Base-by-base conservation (phyloP, 257 asterid genomes). In the Nicotiana paniculata region DNA sequence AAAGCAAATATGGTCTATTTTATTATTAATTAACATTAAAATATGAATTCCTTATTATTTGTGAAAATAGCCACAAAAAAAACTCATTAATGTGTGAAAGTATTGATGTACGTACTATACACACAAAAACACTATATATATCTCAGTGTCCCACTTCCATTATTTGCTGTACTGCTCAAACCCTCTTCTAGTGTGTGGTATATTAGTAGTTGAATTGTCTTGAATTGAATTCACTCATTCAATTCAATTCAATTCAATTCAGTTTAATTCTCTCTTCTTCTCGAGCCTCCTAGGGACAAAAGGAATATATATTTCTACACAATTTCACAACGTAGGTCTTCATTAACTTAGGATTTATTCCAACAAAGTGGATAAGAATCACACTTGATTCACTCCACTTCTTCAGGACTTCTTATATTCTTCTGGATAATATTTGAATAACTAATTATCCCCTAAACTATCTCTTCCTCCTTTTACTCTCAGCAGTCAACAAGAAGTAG, bases 331-430 rank as follows among this genome's bases (percentile, higher is more conserved):
- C 35, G 4, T 32, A 32, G 35, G 35, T 32, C 3, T 32, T 32
- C 35, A 32, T 32, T 32, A 32, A 32, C 87, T 57, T 17, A 30
- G 35, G 35, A 75, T 72, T 85, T 85, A 61, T 65, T 75, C 76
- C 58, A 68, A 51, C 13, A 26, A 53, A 85, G 80, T 83, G 90
- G 91, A 89, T 89, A 88, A 91, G 90, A 83, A 87, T 79, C 83
- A 69, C 90, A 39, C 48, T 58, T 81, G 54, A 77, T 82, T 82
- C 81, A 74, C 59, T 83, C 87, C 88, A 74, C 81, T 80, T 77
- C 75, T 66, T 70, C 17, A 62, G 84, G 84, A 24, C 39, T 70
- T 84, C 82, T 39, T 39, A 39, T 39, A 39, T 79, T 69, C 46
- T 21, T 69, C 57, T 24, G 59, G 80, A 82, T 68, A 76, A 48